Evolutionary conservation across 2,329 filamentous ascomycete species (phyloP), one percentile per base, ranked within the genome.

Genomic region (Lomentospora prolificans): DNA sequence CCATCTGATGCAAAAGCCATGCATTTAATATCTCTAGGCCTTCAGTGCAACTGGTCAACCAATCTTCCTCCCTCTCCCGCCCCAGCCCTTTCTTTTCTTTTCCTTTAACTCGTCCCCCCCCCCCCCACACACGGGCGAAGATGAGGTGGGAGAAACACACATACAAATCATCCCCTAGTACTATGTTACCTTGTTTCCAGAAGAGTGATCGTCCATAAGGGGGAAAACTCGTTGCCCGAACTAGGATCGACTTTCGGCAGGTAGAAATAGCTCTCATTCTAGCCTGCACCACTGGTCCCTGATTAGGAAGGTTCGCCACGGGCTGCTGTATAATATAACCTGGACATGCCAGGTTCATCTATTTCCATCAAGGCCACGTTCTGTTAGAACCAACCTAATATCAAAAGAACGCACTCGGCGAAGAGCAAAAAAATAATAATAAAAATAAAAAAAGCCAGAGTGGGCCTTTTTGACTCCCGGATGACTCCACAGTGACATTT

Each of bases 401-500:
- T n/a, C n/a, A n/a, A n/a, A n/a, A n/a, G n/a, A n/a, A n/a, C n/a
- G n/a, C n/a, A n/a, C n/a, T n/a, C n/a, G n/a, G n/a, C n/a, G n/a
- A n/a, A n/a, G n/a, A n/a, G n/a, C n/a, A n/a, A n/a, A n/a, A n/a
- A n/a, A n/a, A n/a, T n/a, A n/a, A n/a, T n/a, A n/a, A n/a, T n/a
- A n/a, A n/a, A n/a, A n/a, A n/a, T n/a, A n/a, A n/a, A n/a, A n/a
- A n/a, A n/a, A n/a, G n/a, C n/a, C n/a, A n/a, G n/a, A n/a, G n/a
- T n/a, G n/a, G n/a, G n/a, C n/a, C n/a, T n/a, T n/a, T n/a, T n/a
- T n/a, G n/a, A n/a, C n/a, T n/a, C n/a, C n/a, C n/a, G n/a, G n/a
- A n/a, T n/a, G n/a, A n/a, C n/a, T 52, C 50, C 50, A 52, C 50
- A 24, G 28, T 33, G 14, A 19, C 17, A 52, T 52, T 52, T 52